A percentile compares a stretch with the other conserved stretches of the same genome.
phyloP scores from a whole-genome alignment of 768 basidiomycete genomes.

The Hirschioporus abietinus region DNA sequence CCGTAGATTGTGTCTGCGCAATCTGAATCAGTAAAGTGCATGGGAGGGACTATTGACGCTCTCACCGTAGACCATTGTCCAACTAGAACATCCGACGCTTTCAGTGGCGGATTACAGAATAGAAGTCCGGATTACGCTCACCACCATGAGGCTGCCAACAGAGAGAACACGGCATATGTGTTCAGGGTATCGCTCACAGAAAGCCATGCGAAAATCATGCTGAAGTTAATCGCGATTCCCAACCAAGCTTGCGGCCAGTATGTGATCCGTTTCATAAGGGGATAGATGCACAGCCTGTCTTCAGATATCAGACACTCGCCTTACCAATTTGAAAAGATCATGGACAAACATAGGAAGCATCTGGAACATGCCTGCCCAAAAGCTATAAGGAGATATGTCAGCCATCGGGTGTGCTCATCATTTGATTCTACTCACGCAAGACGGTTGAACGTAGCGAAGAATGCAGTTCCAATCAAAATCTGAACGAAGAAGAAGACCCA shows the following conservation, averaged over 20 bases:
- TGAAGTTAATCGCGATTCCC: slow-evolving; percentile 54
- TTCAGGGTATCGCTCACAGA: slow-evolving; percentile 31
- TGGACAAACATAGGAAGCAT: not conserved
- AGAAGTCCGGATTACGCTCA: slow-evolving; percentile 27
- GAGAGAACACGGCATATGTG: slow-evolving; percentile 14
- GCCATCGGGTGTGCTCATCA: not conserved
- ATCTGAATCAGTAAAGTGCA: not conserved
- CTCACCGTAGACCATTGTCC: slow-evolving; percentile 40
- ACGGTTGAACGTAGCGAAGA: slow-evolving; percentile 31
- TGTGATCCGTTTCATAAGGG: slow-evolving; percentile 50
- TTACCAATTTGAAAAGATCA: not conserved
- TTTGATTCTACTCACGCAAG: slow-evolving; percentile 27
- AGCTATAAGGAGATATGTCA: not conserved
- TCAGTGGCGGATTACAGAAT: not conserved
- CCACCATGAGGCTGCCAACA: slow-evolving; percentile 18
- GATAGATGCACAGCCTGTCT: slow-evolving; percentile 34
- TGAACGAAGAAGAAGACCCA: slow-evolving; percentile 35
- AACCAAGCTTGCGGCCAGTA: slow-evolving; percentile 63
- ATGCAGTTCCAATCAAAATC: slow-evolving; percentile 33
- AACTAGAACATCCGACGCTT: slow-evolving; percentile 30
- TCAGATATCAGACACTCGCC: slow-evolving; percentile 5
- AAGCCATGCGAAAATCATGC: slow-evolving; percentile 44
- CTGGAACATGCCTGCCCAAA: not conserved
- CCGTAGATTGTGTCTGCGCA: slow-evolving; percentile 62
- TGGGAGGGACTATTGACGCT: not conserved